These are phyloP conservation scores for Penicillium atrosanguineum DNA, from an alignment of 495 filamentous ascomycete genomes.

Conservation along the genomic window DNA sequence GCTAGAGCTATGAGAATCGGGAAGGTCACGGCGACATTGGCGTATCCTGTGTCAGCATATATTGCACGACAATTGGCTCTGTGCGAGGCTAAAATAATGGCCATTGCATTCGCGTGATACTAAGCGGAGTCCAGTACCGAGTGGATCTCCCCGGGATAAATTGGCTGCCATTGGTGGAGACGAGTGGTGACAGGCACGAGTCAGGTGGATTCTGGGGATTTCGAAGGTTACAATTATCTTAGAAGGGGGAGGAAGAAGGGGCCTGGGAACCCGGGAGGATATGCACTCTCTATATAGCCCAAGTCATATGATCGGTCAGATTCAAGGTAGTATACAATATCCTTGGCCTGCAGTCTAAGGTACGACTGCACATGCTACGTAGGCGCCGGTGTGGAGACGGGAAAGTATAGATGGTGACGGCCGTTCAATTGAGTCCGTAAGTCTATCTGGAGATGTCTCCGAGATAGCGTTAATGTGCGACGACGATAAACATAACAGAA, in stretches of 20 bases:
- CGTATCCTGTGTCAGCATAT: constrained; percentile 1
- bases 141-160: constrained; percentile 21
- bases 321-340: background rate
- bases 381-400: background rate
- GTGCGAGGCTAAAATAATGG: background rate
- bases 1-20: background rate
- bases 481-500: constrained; percentile 1
- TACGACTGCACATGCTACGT: background rate
- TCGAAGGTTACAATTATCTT: too few species aligned
- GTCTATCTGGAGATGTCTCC: constrained; percentile 11
- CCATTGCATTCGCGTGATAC: background rate
- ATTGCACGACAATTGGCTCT: constrained; percentile 6
- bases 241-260: background rate
- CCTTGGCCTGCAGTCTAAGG: constrained; percentile 14
- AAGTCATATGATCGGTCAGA: constrained; percentile 7
- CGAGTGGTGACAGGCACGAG: constrained; percentile 10
- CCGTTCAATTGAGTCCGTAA: constrained; percentile 18
- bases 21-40: constrained; percentile 12
- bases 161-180: constrained; percentile 17
- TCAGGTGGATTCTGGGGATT: background rate
- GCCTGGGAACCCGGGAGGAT: background rate
- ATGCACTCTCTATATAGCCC: background rate
- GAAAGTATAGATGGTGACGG: constrained; percentile 3
- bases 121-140: constrained; percentile 2
- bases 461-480: constrained; percentile 1